phyloP scores from a whole-genome alignment of 169 alveolate genomes.

The Neospora caninum region DNA sequence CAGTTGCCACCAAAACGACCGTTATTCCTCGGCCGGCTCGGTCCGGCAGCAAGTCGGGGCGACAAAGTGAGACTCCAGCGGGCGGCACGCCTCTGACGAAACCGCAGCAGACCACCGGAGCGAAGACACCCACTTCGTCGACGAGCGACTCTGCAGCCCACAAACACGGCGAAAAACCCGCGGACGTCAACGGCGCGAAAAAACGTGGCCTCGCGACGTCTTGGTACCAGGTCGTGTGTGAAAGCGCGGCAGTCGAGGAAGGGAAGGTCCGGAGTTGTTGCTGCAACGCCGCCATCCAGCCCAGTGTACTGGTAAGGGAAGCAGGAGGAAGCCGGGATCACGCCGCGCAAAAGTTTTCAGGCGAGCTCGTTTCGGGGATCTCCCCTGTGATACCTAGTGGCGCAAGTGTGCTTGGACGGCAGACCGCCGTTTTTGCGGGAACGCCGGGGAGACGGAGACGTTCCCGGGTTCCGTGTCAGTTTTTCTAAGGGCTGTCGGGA shows the following conservation, averaged over 20 bases:
- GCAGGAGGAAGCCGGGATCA: too few species aligned
- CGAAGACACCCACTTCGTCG: neutral
- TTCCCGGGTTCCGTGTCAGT: too few species aligned
- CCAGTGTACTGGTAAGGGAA: slow-evolving; percentile 9
- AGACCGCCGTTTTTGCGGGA: too few species aligned
- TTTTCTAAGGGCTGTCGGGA: too few species aligned
- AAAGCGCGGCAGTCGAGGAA: slow-evolving; percentile 18
- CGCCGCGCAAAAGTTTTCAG: too few species aligned
- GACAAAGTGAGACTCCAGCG: neutral
- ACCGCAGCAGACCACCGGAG: neutral
- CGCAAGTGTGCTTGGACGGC: too few species aligned
- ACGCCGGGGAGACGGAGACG: too few species aligned
- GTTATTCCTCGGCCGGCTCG: neutral
- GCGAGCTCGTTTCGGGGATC: too few species aligned
- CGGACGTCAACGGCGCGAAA: neutral
- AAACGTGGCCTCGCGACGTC: neutral
- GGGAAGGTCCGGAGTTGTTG: slow-evolving; percentile 38
- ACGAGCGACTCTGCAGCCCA: neutral
- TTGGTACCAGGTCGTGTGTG: neutral
- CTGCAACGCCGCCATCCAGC: slow-evolving; percentile 14
- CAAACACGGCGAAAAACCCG: neutral
- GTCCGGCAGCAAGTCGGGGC: neutral
- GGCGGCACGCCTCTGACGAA: neutral
- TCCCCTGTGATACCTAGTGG: too few species aligned
- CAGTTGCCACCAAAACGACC: neutral